Percentiles rank a stretch among this genome's conserved stretches.
phyloP scores from a whole-genome alignment of 805 yeast species.

The Grigorovia yakushimaensis region DNA sequence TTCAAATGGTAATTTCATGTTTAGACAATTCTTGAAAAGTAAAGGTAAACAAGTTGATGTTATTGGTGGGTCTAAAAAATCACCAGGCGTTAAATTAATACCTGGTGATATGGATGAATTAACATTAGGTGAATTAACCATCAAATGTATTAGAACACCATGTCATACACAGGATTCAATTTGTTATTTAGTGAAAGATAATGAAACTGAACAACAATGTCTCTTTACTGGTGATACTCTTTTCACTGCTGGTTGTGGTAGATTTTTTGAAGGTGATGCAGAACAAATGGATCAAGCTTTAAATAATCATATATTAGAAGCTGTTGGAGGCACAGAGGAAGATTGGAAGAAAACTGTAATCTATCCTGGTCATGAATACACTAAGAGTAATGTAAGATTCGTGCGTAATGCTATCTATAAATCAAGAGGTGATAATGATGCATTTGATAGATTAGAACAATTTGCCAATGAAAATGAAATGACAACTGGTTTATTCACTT shows the following conservation, averaged over 20 bases:
- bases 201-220: slow-evolving; percentile 49
- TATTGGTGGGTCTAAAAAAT: slow-evolving; percentile 57
- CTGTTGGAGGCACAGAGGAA: slow-evolving; percentile 35
- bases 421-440: slow-evolving; percentile 31
- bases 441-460: slow-evolving; percentile 44
- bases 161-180: slow-evolving; percentile 97
- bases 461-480: slow-evolving; percentile 48
- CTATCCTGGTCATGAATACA: slow-evolving; percentile 95
- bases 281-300: slow-evolving; percentile 69
- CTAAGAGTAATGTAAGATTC: slow-evolving; percentile 70
- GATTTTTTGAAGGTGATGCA: slow-evolving; percentile 90
- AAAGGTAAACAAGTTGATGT: slow-evolving; percentile 44
- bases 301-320: slow-evolving; percentile 53
- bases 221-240: slow-evolving; percentile 95
- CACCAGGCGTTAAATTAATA: slow-evolving; percentile 58
- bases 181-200: slow-evolving; percentile 69
- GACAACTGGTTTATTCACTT: slow-evolving; percentile 81
- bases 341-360: slow-evolving; percentile 43
- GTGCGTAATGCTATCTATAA: slow-evolving; percentile 52
- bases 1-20: slow-evolving; percentile 65
- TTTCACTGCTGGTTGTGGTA: slow-evolving; percentile 90
- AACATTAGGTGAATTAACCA: slow-evolving; percentile 33
- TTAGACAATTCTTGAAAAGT: slow-evolving; percentile 19
- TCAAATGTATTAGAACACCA: slow-evolving; percentile 87
- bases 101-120: slow-evolving; percentile 55